Percentiles rank a stretch among this genome's conserved stretches.
Conservation (phyloP, 2,329 filamentous ascomycete species). For the Ophiostoma montium region DNA sequence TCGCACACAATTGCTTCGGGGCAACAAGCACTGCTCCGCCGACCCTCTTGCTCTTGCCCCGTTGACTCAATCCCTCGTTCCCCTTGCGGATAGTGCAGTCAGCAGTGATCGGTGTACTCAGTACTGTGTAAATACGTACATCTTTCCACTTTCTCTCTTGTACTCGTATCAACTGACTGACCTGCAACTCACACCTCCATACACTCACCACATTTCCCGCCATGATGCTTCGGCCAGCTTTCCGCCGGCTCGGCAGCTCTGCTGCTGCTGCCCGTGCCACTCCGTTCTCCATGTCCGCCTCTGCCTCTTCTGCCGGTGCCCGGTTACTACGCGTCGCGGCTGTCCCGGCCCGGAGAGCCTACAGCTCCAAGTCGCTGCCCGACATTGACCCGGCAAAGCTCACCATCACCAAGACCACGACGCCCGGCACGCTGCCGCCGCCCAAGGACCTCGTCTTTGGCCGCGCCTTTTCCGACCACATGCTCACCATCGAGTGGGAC, state of each 20-base stretch:
- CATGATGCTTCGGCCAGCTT: constrained; percentile 32
- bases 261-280: constrained; percentile 14
- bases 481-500: constrained; percentile 92
- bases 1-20: constrained; percentile 2
- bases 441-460: constrained; percentile 82
- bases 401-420: constrained; percentile 56
- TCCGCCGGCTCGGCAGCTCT: constrained; percentile 25
- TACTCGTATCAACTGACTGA: no score
- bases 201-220: background rate
- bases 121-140: no score
- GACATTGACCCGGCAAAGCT: constrained; percentile 69
- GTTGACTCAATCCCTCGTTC: background rate
- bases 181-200: no score
- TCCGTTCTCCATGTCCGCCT: background rate
- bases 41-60: background rate
- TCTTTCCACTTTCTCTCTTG: no score
- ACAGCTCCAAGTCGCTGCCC: constrained; percentile 44
- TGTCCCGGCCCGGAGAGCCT: constrained; percentile 23
- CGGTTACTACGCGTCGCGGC: constrained; percentile 7
- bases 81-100: background rate
- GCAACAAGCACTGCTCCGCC: constrained; percentile 3
- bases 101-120: background rate
- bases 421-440: constrained; percentile 60
- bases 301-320: constrained; percentile 3
- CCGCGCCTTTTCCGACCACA: constrained; percentile 88